Percentiles rank a stretch among this genome's conserved stretches.
These are phyloP conservation scores for Didymella segeticola DNA, from an alignment of 2,329 filamentous ascomycete genomes.

Conservation along the genomic window DNA sequence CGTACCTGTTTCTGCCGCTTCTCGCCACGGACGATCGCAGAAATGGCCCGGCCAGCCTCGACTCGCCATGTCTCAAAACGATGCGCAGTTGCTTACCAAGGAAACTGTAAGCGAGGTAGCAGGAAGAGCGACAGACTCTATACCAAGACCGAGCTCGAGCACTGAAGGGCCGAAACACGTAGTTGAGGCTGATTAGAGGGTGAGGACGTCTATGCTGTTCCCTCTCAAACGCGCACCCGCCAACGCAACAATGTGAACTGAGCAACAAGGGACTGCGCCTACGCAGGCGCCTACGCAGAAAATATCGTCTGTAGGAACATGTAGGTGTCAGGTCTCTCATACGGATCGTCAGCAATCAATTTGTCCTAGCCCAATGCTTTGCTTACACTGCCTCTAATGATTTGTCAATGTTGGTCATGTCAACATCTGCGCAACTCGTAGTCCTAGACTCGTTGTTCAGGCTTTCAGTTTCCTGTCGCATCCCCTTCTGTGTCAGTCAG, in stretches of 20 bases:
- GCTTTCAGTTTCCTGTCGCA: too few species aligned
- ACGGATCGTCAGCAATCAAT: too few species aligned
- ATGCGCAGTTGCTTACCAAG: background rate
- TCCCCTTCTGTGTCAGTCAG: too few species aligned
- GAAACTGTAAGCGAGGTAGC: background rate
- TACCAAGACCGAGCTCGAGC: background rate
- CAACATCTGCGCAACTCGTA: too few species aligned
- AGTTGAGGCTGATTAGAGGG: too few species aligned
- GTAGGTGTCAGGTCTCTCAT: background rate
- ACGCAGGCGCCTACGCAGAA: background rate
- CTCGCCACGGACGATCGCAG: background rate
- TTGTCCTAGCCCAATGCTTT: background rate
- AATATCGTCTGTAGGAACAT: background rate
- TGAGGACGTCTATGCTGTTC: background rate
- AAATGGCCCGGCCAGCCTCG: background rate
- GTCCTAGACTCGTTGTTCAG: background rate
- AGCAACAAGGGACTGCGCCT: too few species aligned
- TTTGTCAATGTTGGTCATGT: background rate
- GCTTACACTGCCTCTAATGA: background rate
- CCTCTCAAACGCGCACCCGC: too few species aligned
- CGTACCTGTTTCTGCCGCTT: slow-evolving; percentile 3
- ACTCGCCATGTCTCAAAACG: slow-evolving; percentile 1
- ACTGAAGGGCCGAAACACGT: background rate
- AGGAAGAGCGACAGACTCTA: background rate
- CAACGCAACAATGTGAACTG: too few species aligned